phyloP scores from a whole-genome alignment of 2,329 filamentous ascomycete genomes.

The Nakataea oryzae region DNA sequence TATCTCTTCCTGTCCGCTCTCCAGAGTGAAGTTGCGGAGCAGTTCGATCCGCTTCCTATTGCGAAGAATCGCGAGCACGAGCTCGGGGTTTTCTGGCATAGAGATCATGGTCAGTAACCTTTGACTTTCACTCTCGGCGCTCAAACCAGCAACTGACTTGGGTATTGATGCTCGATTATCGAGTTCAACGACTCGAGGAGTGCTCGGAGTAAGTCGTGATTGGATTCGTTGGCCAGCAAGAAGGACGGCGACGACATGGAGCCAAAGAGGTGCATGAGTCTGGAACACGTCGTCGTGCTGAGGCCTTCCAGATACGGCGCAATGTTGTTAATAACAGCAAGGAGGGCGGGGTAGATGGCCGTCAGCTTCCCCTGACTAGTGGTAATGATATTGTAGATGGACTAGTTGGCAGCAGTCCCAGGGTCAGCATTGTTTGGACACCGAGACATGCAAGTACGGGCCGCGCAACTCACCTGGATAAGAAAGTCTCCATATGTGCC shows the following conservation, averaged over 20 bases:
- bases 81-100: conserved; percentile 60
- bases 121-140: background rate
- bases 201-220: conserved; percentile 70
- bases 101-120: conserved; percentile 6
- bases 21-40: conserved; percentile 76
- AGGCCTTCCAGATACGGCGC: conserved; percentile 74
- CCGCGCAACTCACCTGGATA: conserved; percentile 55
- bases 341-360: conserved; percentile 81
- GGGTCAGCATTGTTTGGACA: conserved; percentile 11
- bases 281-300: conserved; percentile 64
- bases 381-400: conserved; percentile 85
- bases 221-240: conserved; percentile 82
- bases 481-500: conserved; percentile 92
- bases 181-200: conserved; percentile 83
- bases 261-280: conserved; percentile 76
- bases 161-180: conserved; percentile 81
- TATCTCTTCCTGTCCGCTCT: conserved; percentile 85
- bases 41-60: conserved; percentile 78
- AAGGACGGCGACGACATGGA: conserved; percentile 94
- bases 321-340: conserved; percentile 91
- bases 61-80: conserved; percentile 69
- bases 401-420: conserved; percentile 35
- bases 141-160: conserved; percentile 38
- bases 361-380: conserved; percentile 83
- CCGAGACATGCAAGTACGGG: background rate